These are phyloP conservation scores for Centella asiatica DNA, from an alignment of 129 eudicot species.

Conservation along the genomic window DNA sequence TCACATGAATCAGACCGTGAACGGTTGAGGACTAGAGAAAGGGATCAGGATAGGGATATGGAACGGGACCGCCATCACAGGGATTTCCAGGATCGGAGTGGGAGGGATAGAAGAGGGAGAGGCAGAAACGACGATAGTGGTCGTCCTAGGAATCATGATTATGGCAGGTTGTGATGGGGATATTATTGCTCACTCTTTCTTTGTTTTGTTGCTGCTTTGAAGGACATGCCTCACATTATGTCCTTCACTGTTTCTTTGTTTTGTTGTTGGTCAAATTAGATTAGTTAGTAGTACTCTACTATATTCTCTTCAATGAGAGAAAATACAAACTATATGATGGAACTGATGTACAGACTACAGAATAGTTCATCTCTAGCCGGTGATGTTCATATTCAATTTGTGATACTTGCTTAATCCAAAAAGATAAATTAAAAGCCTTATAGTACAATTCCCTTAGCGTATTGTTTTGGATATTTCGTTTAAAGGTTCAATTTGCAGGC, in stretches of 20 bases:
- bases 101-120: conserved; percentile 50
- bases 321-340: neutral
- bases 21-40: conserved; percentile 36
- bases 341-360: neutral
- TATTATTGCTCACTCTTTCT: neutral
- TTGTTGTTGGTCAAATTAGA: no score
- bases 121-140: conserved; percentile 46
- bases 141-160: conserved; percentile 44
- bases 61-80: conserved; percentile 39
- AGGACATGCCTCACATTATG: neutral
- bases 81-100: conserved; percentile 37
- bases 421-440: no score
- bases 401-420: neutral
- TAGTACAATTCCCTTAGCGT: neutral
- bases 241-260: no score
- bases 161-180: conserved; percentile 49
- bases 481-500: conserved; percentile 34
- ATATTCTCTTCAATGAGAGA: no score
- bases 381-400: neutral
- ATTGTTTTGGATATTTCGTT: neutral
- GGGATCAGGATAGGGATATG: conserved; percentile 36
- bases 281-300: neutral
- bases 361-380: neutral
- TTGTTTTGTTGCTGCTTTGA: neutral
- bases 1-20: conserved; percentile 36